Evolutionary conservation across 2,329 filamentous ascomycete species (phyloP).

Genomic region (Aureobasidium sp.): DNA sequence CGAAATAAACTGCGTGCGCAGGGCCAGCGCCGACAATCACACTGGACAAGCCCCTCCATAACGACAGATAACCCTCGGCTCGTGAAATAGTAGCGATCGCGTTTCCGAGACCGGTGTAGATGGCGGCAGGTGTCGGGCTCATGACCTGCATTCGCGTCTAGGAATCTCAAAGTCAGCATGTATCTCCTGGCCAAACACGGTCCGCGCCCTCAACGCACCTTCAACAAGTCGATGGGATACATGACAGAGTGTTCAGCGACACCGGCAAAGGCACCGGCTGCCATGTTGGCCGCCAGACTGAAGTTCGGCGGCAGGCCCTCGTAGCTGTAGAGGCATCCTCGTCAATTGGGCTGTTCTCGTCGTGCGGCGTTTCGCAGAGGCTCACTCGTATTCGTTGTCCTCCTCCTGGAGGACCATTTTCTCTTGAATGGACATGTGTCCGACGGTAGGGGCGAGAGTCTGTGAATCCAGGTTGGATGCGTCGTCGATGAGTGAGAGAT

Average conservation of each 20-base stretch:
- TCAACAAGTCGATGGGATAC: conserved; percentile 97
- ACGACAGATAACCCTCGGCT: conserved; percentile 78
- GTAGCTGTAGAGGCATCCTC: conserved; percentile 51
- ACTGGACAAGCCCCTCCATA: conserved; percentile 96
- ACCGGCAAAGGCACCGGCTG: conserved; percentile 91
- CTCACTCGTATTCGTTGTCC: conserved; percentile 28
- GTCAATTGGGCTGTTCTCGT: conserved; percentile 15
- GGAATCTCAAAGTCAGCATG: not conserved
- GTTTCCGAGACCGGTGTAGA: conserved; percentile 86
- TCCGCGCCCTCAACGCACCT: conserved; percentile 56
- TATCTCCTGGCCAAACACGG: not conserved
- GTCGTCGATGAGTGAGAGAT: not conserved
- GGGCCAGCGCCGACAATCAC: conserved; percentile 93
- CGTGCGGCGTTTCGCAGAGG: not conserved
- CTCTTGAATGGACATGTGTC: conserved; percentile 27
- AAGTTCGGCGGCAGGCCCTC: conserved; percentile 92
- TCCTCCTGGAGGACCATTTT: conserved; percentile 29
- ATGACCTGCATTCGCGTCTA: conserved; percentile 98
- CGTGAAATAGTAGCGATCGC: conserved; percentile 88
- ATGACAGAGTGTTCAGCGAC: conserved; percentile 98
- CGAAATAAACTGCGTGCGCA: conserved; percentile 96
- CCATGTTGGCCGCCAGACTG: conserved; percentile 89
- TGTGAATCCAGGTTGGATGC: conserved; percentile 16
- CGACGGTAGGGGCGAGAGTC: conserved; percentile 15
- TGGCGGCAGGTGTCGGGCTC: conserved; percentile 69